Conservation (phyloP, 345 rosid genomes). For the Boechera retrofracta region DNA sequence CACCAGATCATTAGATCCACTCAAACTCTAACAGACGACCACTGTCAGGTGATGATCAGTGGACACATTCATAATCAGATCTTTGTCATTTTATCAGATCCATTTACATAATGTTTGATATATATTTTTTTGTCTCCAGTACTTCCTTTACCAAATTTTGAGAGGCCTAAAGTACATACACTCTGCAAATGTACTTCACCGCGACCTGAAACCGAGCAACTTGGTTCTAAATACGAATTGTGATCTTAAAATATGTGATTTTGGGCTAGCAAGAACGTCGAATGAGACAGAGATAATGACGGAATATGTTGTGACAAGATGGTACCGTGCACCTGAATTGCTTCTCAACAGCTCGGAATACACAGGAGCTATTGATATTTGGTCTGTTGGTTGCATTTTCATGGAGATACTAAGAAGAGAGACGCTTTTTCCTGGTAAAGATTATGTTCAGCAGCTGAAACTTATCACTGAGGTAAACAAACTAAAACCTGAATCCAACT, state of each 20-base stretch:
- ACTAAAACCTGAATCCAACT: slow-evolving; percentile 4
- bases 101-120: neutral
- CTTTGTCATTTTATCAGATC: neutral
- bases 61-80: neutral
- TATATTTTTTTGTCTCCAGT: slow-evolving; percentile 46
- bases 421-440: slow-evolving; percentile 86
- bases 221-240: slow-evolving; percentile 69
- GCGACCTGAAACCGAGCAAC: slow-evolving; percentile 90
- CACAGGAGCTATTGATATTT: slow-evolving; percentile 82
- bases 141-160: slow-evolving; percentile 81
- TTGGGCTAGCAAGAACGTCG: slow-evolving; percentile 89
- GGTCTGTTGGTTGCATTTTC: slow-evolving; percentile 97
- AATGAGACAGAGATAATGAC: slow-evolving; percentile 93
- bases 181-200: slow-evolving; percentile 86
- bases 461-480: slow-evolving; percentile 78
- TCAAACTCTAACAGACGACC: slow-evolving; percentile 84
- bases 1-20: slow-evolving; percentile 83
- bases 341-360: slow-evolving; percentile 77
- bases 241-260: slow-evolving; percentile 82
- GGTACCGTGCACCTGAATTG: slow-evolving; percentile 85
- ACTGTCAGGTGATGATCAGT: slow-evolving; percentile 65
- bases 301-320: slow-evolving; percentile 77
- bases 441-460: slow-evolving; percentile 80
- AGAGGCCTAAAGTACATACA: slow-evolving; percentile 84
- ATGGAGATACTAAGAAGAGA: slow-evolving; percentile 80